phyloP scores from a whole-genome alignment of 2,329 filamentous ascomycete genomes.

The Claviceps capensis region DNA sequence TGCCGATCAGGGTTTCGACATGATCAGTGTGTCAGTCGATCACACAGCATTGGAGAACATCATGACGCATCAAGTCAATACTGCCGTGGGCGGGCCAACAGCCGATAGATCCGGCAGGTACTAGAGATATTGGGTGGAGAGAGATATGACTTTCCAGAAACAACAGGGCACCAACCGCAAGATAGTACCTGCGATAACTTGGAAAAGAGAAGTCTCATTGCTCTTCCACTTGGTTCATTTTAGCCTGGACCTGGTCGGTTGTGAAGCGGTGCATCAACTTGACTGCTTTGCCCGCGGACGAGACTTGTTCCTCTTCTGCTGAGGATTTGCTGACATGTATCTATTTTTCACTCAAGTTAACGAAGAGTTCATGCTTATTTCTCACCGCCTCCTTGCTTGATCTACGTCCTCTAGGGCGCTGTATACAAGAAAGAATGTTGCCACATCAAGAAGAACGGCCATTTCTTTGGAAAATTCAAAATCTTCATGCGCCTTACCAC shows the following conservation, averaged over 20 bases:
- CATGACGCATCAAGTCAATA: slow-evolving; percentile 31
- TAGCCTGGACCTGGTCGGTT: slow-evolving; percentile 47
- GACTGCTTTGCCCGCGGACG: slow-evolving; percentile 41
- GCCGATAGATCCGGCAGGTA: slow-evolving; percentile 27
- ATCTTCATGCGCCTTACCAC: slow-evolving; percentile 39
- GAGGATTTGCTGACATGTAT: slow-evolving; percentile 48
- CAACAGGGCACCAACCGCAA: too few relatives aligned
- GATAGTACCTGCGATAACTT: background rate
- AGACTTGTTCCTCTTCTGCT: slow-evolving; percentile 35
- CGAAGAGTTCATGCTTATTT: background rate
- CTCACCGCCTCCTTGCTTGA: background rate
- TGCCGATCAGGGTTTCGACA: slow-evolving; percentile 44
- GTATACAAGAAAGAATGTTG: background rate
- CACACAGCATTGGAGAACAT: slow-evolving; percentile 33
- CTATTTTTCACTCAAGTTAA: slow-evolving; percentile 18
- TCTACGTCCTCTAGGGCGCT: background rate
- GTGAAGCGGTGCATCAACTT: slow-evolving; percentile 73
- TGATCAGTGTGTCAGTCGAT: slow-evolving; percentile 46
- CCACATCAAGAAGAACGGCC: background rate
- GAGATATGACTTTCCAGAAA: background rate
- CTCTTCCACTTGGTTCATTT: slow-evolving; percentile 49
- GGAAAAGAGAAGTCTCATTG: background rate
- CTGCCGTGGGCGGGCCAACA: slow-evolving; percentile 28
- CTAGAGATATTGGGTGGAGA: slow-evolving; percentile 12
- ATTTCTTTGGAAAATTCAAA: too few relatives aligned